Base-by-base conservation (phyloP, 805 yeast genomes). In the Yamadazyma paraphyllophila region DNA sequence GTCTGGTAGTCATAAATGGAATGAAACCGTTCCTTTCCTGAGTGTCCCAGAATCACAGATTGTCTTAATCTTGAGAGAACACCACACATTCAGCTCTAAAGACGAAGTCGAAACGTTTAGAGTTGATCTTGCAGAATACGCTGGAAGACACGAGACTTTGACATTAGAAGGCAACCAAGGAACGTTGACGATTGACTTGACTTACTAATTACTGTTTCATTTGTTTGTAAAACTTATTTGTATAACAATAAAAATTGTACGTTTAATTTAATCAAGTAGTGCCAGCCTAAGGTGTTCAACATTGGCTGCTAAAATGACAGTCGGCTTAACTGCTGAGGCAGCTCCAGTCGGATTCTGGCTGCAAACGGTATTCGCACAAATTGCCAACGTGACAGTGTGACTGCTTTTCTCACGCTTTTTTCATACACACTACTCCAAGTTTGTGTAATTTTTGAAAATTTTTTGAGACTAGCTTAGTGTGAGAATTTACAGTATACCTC, bases 71-170 rank as follows among this genome's bases (percentile, higher is more conserved):
- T 78, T 88, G 24, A 71, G 80, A 35, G 80, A 82, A 29, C 85
- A 80, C 57, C 94, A 87, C 60, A 76, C 81, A 2, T 76, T 91
- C 54, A 90, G 96, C 32, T 82, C 84, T 58, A 83, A 80, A 53
- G 68, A 71, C 24, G 86, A 80, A 46, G 45, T 89, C 34, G 96
- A 85, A 10, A 72, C 72, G 39, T 81, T 81, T 7, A 70, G 78
- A 32, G 55, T 88, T 26, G 63, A 67, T 10, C 66, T 87, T 50
- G 57, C 66, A 34, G 83, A 83, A 13, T 74, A 67, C n/a, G 54
- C 69, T 37, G 80, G 78, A 51, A 61, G 65, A 15, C 40, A 41
- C n/a, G 76, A 76, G 15, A 74, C 75, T 36, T 46, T 79, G 20
- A 44, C 52, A 11, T 48, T 69, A 34, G 54, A 59, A 0, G 51